Evolutionary conservation across 495 filamentous ascomycete genomes (phyloP).

Genomic region (Penicillium alfredii): DNA sequence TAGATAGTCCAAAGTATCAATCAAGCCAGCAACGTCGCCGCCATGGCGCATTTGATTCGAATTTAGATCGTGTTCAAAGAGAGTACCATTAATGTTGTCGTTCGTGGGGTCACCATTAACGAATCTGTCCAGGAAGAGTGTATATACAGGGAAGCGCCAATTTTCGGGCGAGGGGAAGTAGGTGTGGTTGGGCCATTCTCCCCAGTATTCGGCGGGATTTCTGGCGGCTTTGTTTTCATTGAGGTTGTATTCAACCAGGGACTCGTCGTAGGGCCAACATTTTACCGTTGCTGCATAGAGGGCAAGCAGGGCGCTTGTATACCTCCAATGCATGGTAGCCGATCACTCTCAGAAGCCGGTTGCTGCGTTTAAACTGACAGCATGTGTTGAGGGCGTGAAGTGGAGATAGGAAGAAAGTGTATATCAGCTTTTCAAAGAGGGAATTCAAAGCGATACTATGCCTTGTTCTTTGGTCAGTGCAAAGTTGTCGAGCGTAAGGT

Average conservation of each 20-base stretch:
- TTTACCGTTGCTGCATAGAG: slow-evolving; percentile 22
- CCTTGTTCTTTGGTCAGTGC: neutral
- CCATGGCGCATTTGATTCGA: slow-evolving; percentile 71
- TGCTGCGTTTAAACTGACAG: neutral
- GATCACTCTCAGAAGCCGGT: slow-evolving; percentile 4
- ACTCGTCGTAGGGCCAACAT: slow-evolving; percentile 51
- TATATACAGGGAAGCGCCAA: slow-evolving; percentile 71
- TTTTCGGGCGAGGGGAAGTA: slow-evolving; percentile 56
- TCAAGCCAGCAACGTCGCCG: slow-evolving; percentile 59
- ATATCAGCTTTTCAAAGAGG: neutral
- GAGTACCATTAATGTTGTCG: slow-evolving; percentile 63
- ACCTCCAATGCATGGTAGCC: slow-evolving; percentile 33
- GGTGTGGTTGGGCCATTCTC: slow-evolving; percentile 50
- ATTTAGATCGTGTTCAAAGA: slow-evolving; percentile 62
- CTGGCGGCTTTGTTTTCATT: slow-evolving; percentile 57
- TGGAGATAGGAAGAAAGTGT: neutral
- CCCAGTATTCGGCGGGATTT: slow-evolving; percentile 56
- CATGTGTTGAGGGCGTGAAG: slow-evolving; percentile 8
- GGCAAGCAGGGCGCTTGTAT: slow-evolving; percentile 20
- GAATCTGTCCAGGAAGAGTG: slow-evolving; percentile 62
- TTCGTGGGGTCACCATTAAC: slow-evolving; percentile 69
- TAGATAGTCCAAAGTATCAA: slow-evolving; percentile 65
- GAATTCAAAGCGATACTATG: slow-evolving; percentile 1
- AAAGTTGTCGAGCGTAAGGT: too few relatives aligned
- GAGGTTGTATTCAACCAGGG: slow-evolving; percentile 52